These are phyloP conservation scores for Trichoderma reesei DNA, from an alignment of 495 filamentous ascomycete species.

Conservation along the genomic window DNA sequence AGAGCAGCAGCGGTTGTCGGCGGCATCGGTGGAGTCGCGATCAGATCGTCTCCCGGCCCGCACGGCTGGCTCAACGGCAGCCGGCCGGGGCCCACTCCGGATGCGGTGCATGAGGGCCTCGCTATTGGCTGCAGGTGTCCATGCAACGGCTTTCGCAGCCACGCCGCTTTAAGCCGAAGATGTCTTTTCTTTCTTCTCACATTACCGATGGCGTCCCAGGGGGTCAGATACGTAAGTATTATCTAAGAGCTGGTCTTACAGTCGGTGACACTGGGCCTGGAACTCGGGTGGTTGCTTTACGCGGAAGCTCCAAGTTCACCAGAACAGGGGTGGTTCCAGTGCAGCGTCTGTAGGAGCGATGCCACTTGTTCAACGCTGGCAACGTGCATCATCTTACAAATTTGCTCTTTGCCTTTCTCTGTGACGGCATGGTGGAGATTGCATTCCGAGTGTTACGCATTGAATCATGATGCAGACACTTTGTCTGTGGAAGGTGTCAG, in stretches of 20 bases:
- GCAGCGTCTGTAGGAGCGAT: too few species aligned
- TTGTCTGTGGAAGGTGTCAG: neutral
- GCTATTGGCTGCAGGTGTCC: neutral
- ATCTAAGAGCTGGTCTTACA: neutral
- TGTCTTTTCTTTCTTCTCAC: neutral
- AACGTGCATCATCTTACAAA: neutral
- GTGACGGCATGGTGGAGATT: too few species aligned
- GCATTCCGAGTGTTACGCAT: too few species aligned
- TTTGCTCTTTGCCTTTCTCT: neutral
- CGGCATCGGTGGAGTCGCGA: neutral
- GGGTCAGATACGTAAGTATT: neutral
- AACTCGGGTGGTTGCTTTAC: too few species aligned
- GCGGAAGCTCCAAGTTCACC: too few species aligned
- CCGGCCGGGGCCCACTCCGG: constrained; percentile 5
- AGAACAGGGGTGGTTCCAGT: too few species aligned
- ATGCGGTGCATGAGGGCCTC: neutral
- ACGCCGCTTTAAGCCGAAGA: neutral
- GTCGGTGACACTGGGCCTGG: neutral
- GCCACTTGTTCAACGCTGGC: too few species aligned
- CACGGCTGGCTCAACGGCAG: neutral
- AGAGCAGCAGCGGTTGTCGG: neutral
- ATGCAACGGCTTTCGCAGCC: neutral
- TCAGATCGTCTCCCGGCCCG: constrained; percentile 1
- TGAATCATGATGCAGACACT: neutral
- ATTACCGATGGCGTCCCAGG: neutral